A percentile compares a stretch with the other conserved stretches of the same genome.
Conservation (phyloP, 495 filamentous ascomycete genomes). For the Neurospora tetrasperma region DNA sequence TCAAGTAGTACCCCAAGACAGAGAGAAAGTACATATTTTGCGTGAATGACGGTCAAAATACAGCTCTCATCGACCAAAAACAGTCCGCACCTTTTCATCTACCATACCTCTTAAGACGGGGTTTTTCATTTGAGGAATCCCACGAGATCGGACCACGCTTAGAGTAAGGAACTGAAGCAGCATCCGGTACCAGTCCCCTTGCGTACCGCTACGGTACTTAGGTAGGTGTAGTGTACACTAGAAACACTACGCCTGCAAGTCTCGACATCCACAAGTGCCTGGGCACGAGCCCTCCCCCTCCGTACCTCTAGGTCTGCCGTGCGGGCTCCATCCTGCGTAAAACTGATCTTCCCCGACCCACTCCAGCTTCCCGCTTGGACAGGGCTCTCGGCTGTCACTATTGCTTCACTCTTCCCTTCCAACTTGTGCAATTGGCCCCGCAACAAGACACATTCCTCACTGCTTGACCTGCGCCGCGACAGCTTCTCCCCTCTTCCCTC, state of each 20-base stretch:
- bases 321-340: background rate
- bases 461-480: background rate
- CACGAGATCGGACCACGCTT: background rate
- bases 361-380: background rate
- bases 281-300: background rate
- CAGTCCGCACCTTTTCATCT: background rate
- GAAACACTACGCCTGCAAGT: background rate
- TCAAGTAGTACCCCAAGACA: background rate
- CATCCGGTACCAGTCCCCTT: background rate
- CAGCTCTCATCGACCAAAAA: background rate
- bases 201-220: background rate
- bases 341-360: background rate
- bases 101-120: background rate
- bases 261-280: background rate
- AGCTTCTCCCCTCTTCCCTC: background rate
- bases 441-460: slow-evolving; percentile 9
- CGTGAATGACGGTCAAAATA: background rate
- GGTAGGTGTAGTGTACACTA: no score
- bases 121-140: background rate
- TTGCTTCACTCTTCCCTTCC: background rate
- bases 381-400: background rate
- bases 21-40: background rate
- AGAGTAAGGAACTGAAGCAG: background rate
- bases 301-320: background rate
- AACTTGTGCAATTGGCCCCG: background rate